Percentiles rank a stretch among this genome's conserved stretches.
These are phyloP conservation scores for Tricharina praecox DNA, from an alignment of 495 filamentous ascomycete genomes.

Conservation along the genomic window DNA sequence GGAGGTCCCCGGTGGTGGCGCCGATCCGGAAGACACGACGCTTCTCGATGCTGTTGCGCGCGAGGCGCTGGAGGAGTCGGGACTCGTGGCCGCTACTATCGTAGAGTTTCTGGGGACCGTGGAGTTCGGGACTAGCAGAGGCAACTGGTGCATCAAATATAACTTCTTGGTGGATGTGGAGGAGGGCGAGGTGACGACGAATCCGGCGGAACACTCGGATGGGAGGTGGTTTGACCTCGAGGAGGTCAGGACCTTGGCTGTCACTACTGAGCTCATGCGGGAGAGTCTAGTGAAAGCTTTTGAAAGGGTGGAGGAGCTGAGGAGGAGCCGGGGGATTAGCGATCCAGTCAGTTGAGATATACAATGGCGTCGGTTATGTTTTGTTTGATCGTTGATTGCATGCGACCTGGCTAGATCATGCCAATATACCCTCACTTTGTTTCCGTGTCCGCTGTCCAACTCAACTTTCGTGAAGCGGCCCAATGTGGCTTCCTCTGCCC, in stretches of 20 bases:
- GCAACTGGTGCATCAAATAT: slow-evolving; percentile 25
- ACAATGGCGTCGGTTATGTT: no score
- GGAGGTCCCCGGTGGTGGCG: slow-evolving; percentile 43
- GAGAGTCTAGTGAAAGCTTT: slow-evolving; percentile 8
- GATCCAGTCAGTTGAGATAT: no score
- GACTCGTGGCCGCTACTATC: slow-evolving; percentile 34
- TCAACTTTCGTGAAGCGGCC: no score
- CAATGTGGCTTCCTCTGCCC: no score
- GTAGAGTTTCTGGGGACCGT: slow-evolving; percentile 30
- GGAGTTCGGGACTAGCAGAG: slow-evolving; percentile 18
- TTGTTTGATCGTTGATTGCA: no score
- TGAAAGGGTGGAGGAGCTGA: neutral
- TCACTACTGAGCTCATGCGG: slow-evolving; percentile 3
- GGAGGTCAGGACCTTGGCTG: slow-evolving; percentile 23
- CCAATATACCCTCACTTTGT: no score
- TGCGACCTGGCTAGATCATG: no score
- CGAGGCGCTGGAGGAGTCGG: slow-evolving; percentile 44
- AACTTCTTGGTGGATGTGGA: slow-evolving; percentile 29
- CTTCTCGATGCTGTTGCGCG: slow-evolving; percentile 39
- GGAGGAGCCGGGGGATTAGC: neutral
- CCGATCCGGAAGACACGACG: slow-evolving; percentile 34
- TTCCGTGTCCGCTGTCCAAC: no score
- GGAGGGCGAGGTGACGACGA: slow-evolving; percentile 26
- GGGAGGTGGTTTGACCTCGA: slow-evolving; percentile 33
- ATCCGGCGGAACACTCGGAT: slow-evolving; percentile 32